These are phyloP conservation scores for Kluyveromyces lactis DNA, from an alignment of 805 yeast genomes.

Conservation along the genomic window DNA sequence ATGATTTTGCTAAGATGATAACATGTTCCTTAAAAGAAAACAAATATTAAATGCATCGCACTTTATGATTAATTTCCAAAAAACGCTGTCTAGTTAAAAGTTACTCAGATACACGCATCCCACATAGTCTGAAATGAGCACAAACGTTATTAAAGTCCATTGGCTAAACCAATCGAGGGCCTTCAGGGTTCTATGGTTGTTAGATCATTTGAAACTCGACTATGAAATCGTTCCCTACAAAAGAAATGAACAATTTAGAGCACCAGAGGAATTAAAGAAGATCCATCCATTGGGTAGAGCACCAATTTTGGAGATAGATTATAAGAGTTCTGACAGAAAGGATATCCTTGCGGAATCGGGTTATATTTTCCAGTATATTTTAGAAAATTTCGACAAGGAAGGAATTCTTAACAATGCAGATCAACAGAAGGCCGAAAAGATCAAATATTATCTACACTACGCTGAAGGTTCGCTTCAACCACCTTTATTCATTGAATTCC, in stretches of 20 bases:
- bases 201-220: conserved; percentile 50
- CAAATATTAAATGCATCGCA: no score
- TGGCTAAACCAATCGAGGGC: conserved; percentile 41
- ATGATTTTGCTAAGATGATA: no score
- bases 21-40: no score
- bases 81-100: no score
- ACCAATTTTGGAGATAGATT: conserved; percentile 47
- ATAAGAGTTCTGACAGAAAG: conserved; percentile 21
- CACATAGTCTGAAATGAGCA: not conserved
- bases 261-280: conserved; percentile 40
- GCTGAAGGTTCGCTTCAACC: conserved; percentile 59
- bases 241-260: conserved; percentile 40
- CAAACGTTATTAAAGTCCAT: conserved; percentile 16
- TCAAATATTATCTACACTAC: conserved; percentile 47
- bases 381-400: conserved; percentile 40
- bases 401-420: conserved; percentile 32
- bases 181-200: conserved; percentile 52
- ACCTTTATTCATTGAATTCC: conserved; percentile 31
- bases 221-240: conserved; percentile 47
- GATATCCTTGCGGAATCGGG: conserved; percentile 51
- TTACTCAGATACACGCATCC: no score
- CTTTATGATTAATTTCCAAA: no score
- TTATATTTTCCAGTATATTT: conserved; percentile 43
- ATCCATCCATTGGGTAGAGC: conserved; percentile 58
- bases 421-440: conserved; percentile 34